These are phyloP conservation scores for Agapanthus africanus DNA, from an alignment of 106 monocot species.

Conservation along the genomic window DNA sequence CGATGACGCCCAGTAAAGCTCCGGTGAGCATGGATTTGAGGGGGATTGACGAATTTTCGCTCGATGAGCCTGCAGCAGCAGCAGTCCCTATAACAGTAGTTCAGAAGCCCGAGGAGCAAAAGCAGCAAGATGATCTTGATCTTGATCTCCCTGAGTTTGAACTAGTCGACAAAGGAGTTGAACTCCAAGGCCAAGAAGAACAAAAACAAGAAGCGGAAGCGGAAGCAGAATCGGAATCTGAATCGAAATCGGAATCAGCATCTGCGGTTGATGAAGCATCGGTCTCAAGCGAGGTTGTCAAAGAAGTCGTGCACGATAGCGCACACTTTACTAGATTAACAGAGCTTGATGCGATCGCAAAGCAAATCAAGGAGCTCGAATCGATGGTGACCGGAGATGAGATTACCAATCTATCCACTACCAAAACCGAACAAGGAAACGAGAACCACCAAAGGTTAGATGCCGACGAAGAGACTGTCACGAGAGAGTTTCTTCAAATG, in stretches of 20 bases:
- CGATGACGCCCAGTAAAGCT: conserved; percentile 21
- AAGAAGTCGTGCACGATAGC: conserved; percentile 58
- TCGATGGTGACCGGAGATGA: conserved; percentile 38
- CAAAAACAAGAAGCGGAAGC: no score
- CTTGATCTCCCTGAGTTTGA: conserved; percentile 71
- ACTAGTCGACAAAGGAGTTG: conserved; percentile 75
- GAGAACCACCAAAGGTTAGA: conserved; percentile 19
- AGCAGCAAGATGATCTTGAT: conserved; percentile 16
- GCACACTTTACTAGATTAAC: conserved; percentile 38
- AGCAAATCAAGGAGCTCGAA: conserved; percentile 77
- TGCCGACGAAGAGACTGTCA: conserved; percentile 66
- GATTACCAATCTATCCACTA: no score
- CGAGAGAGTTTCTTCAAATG: conserved; percentile 80
- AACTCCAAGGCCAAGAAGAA: no score
- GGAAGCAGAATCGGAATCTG: neutral
- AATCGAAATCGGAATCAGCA: conserved; percentile 9
- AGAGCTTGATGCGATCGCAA: conserved; percentile 70
- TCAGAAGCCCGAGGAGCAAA: conserved; percentile 7
- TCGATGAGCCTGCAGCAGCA: conserved; percentile 46
- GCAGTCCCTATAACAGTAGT: no score
- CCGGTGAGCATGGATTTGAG: conserved; percentile 23
- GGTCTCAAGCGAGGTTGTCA: conserved; percentile 52
- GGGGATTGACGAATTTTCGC: conserved; percentile 77
- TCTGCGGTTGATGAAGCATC: conserved; percentile 25
- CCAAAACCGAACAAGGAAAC: no score